Base-by-base conservation (phyloP, 2,329 filamentous ascomycete species). In the Paecilomyces niveus region DNA sequence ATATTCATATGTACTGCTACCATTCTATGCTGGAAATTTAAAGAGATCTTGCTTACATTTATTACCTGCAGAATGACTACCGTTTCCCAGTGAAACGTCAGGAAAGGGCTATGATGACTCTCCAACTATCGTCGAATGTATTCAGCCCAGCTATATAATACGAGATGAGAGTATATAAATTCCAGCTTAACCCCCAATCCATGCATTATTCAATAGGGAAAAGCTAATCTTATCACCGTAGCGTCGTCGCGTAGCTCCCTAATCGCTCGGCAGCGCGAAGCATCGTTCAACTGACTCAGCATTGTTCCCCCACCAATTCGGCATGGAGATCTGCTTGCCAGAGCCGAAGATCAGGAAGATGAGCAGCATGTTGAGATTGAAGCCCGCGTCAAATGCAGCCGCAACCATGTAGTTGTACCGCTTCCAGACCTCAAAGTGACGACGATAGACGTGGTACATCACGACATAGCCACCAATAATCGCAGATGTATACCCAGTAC, bases 221-320 rank as follows among this genome's bases (percentile, higher is more conserved):
- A 39, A 2, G n/a, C n/a, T n/a, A n/a, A n/a, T n/a, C 4, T 39
- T 4, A 15, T 39, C 33, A 39, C 5, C 5, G 5, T 26, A 3
- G 24, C 24, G 24, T 26, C 24, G 5, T 26, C 24, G 5, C 24
- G 24, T 15, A 39, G 11, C 33, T 15, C n/a, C 33, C 33, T 39
- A 39, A 39, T 39, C 33, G 33, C 33, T 51, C n/a, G 1, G n/a
- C 57, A 83, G 61, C 2, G 81, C 81, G 75, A 86, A 86, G 67
- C 84, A 86, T 57, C 83, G 75, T 70, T 86, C 84, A 51, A 81
- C 80, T n/a, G 67, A 70, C 6, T 76, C 72, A 29, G 70, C 76
- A 62, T 84, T 80, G 64, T 86, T 86, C 0, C 84, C 84, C 83
- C 83, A 86, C 84, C 84, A 86, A 60, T 83, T 67, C n/a, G 83